Evolutionary conservation across 352 stramenopile species (phyloP), one percentile per base, ranked within the genome.

Genomic region (Phytophthora hybrid): DNA sequence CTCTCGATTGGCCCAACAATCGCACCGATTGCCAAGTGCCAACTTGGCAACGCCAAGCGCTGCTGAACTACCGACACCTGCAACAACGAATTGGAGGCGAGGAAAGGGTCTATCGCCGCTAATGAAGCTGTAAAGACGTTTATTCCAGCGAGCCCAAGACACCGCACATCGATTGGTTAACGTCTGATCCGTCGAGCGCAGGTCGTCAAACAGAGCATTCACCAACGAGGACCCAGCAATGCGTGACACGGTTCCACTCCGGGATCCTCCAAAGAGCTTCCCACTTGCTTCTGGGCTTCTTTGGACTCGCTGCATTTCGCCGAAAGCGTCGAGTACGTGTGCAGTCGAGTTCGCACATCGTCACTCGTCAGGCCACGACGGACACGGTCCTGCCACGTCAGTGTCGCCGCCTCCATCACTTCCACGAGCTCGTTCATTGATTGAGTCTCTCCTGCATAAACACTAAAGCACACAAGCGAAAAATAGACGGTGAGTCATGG

Each of bases 281-380:
- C 84, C 7, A 88, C 79, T 9, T 65, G 60, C 21, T 80, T 76
- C 61, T 92, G 84, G 5, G 56, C 46, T 8, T 76, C 34, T 55
- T 90, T 92, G 29, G 73, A 81, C 63, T 74, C 77, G 23, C 66
- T 74, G 57, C 77, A 85, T 49, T 78, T 69, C 4, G 47, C 37
- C 1, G 70, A 80, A 0, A 91, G 63, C 2, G 52, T 69, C 55
- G 69, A 67, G 46, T 88, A 81, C 34, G 74, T 74, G 4, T 71
- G 61, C 31, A 91, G 69, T 29, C 80, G 82, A 53, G 66, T 10
- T 8, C 77, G 71, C 1, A 61, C 54, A n/a, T 87, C 69, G 5
- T 58, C 57, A 59, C 74, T 81, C 41, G 58, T 54, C 4, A 87
- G 60, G 8, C 71, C 68, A 32, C 13, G 23, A 19, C 66, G 71